Conservation (phyloP, 306 rosid species). For the Quillaja saponaria region DNA sequence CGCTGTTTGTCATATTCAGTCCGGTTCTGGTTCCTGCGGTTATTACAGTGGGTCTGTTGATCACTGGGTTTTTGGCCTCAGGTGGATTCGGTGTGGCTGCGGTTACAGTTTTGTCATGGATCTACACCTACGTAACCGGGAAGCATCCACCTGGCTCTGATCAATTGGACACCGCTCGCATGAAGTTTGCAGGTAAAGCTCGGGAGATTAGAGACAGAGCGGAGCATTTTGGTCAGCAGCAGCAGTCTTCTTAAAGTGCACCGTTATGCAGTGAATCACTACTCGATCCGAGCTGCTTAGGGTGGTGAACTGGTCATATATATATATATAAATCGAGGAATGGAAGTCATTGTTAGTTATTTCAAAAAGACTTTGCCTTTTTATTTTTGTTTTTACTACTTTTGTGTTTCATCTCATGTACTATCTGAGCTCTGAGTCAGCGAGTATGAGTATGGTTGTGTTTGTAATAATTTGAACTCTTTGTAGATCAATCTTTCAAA, state of each 20-base stretch:
- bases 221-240: constrained; percentile 61
- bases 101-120: constrained; percentile 65
- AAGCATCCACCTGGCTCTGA: constrained; percentile 52
- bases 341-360: no score
- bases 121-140: constrained; percentile 58
- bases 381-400: no score
- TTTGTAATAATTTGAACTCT: no score
- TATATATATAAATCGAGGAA: no score
- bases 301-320: no score
- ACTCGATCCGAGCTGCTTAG: not conserved
- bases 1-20: constrained; percentile 75
- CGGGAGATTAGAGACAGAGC: constrained; percentile 74
- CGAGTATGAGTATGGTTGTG: no score
- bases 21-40: constrained; percentile 77
- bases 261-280: not conserved
- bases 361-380: no score
- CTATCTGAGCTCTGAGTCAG: no score
- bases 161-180: constrained; percentile 52
- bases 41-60: constrained; percentile 36
- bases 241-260: constrained; percentile 37
- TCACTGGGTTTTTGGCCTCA: constrained; percentile 61
- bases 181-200: constrained; percentile 53
- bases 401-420: no score
- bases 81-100: constrained; percentile 76
- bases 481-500: no score